A percentile compares a stretch with the other conserved stretches of the same genome.
phyloP scores from a whole-genome alignment of 768 basidiomycete genomes.

The Botryobasidium botryosum region DNA sequence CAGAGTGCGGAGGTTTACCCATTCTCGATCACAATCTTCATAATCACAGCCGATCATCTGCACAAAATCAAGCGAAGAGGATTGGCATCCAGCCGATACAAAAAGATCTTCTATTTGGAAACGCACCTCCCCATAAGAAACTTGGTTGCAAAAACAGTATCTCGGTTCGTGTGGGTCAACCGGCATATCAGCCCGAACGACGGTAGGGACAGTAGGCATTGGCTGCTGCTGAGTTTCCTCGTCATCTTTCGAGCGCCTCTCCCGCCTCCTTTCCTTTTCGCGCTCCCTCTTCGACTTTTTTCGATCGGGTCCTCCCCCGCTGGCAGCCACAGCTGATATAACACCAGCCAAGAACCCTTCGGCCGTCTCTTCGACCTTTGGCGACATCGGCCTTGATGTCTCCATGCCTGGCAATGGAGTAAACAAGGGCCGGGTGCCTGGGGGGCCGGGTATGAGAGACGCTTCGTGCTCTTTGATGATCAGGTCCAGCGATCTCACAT shows the following conservation, averaged over 20 bases:
- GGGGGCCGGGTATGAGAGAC: slow-evolving; percentile 35
- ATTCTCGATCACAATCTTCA: slow-evolving; percentile 15
- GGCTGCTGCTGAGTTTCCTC: too few species aligned
- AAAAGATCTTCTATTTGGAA: neutral
- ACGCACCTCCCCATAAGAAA: slow-evolving; percentile 15
- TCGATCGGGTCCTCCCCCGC: neutral
- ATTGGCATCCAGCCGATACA: neutral
- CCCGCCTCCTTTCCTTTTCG: slow-evolving; percentile 1
- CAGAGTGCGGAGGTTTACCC: slow-evolving; percentile 13
- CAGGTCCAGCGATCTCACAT: slow-evolving; percentile 61
- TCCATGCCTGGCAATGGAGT: slow-evolving; percentile 1
- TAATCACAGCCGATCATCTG: slow-evolving; percentile 19
- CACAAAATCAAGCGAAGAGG: neutral
- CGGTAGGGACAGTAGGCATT: too few species aligned
- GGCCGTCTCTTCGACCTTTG: too few species aligned
- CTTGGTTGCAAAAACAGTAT: slow-evolving; percentile 19
- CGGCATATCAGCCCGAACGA: slow-evolving; percentile 2
- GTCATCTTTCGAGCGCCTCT: slow-evolving; percentile 3
- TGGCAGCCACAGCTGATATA: neutral
- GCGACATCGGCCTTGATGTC: too few species aligned
- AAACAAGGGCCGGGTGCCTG: slow-evolving; percentile 26
- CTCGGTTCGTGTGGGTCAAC: slow-evolving; percentile 16
- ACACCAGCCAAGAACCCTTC: neutral
- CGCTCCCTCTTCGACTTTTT: neutral
- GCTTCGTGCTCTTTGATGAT: slow-evolving; percentile 47